Base-by-base conservation (phyloP, 495 filamentous ascomycete species). In the Xylaria cubensis region DNA sequence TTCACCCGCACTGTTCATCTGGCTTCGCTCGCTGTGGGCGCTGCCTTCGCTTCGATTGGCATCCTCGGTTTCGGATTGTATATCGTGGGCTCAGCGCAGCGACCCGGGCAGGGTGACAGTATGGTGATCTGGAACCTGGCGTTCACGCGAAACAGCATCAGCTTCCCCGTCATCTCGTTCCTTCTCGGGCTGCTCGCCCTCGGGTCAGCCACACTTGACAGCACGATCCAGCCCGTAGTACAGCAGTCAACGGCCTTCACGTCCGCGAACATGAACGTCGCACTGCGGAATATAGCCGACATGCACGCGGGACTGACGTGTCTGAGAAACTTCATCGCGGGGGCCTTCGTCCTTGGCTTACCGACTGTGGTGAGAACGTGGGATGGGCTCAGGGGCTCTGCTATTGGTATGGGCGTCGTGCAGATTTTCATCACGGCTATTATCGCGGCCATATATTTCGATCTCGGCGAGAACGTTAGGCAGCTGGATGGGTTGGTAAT, bases 1-100 rank as follows among this genome's bases (percentile, higher is more conserved):
- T 66, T 75, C 51, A 83, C 82, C 70, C 77, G 72, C 3, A 79
- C 59, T 44, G 6, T 72, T 10, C 80, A 81, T 72, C 72, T 81
- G 13, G 59, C 61, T 13, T 77, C 77, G 29, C 70, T 85, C 24
- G 78, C 75, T 13, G 56, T 75, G 9, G 84, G 81, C 64, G 74
- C 82, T 4, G 48, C 73, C 21, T 74, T 86, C 13, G 77, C 79
- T 41, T 80, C 83, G 17, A 79, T 80, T 36, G 84, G 82, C 24
- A 74, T 82, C 62, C 74, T 84, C 12, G 75, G 79, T 12, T 83
- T 85, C 44, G 83, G 84, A 1, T 73, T 85, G 7, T 81, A 86
- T 62, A 74, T 82, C 48, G 68, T 77, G 44, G 76, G 69, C 5
- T 74, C 80, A 64, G 82, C 84, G 80, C 74, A 76, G n/a, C 75